Evolutionary conservation across 2,329 filamentous ascomycete species (phyloP), one percentile per base, ranked within the genome.

Genomic region (Calonectria crousiana): DNA sequence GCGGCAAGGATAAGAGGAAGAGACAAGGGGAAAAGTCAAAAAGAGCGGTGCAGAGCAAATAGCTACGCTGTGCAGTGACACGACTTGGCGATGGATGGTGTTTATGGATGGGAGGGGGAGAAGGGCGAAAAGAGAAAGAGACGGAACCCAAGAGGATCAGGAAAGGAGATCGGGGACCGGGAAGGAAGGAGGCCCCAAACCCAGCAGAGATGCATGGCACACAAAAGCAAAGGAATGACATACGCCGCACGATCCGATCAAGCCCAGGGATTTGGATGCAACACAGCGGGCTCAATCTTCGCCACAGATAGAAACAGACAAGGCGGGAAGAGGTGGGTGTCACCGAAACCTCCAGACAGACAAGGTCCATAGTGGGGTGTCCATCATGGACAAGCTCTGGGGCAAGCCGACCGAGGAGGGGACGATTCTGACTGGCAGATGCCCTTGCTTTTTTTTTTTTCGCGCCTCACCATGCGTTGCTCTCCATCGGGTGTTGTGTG

Each of bases 281-380:
- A 73, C 49, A 41, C 49, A 41, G 14, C 51, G 51, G 38, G 49
- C 18, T 34, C 47, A 34, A 26, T 72, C 49, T 28, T 53, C 38
- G 49, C 49, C 32, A 64, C 49, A 62, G 70, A 64, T 62, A 58
- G n/a, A 41, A 67, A 53, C 47, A 36, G 64, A 72, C 41, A 30
- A 65, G 34, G 67, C 36, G 8, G 41, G 52, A 53, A 65, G 73
- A 70, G 71, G 73, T 74, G 73, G 73, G 73, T 75, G 62, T 68
- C 71, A 75, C 73, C 67, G 67, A 58, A 67, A 58, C 34, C 72
- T 47, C 49, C 67, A 70, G 64, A 52, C 58, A 51, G 69, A 74
- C 73, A 69, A 60, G 73, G 69, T 74, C 41, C 30, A 65, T 26
- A n/a, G 56, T 62, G 56, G 56, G 56, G 66, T 70, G 32, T n/a